Evolutionary conservation across 306 rosid genomes (phyloP).

Genomic region (Trifolium pratense): DNA sequence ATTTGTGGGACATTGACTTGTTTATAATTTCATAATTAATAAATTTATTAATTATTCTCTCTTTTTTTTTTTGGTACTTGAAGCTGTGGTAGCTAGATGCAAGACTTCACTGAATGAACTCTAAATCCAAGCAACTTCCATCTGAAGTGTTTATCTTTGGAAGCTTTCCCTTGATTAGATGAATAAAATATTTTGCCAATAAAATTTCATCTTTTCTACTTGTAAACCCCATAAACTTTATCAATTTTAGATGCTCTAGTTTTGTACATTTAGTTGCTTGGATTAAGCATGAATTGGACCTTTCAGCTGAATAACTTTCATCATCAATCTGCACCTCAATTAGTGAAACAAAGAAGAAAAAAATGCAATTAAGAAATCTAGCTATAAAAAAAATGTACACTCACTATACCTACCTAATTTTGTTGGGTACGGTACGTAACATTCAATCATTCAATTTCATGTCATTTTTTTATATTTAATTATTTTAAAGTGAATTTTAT

Average conservation of each 20-base stretch:
- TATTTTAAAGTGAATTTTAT: too few species aligned
- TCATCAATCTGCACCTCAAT: constrained; percentile 58
- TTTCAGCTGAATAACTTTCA: constrained; percentile 37
- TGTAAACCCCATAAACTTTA: constrained; percentile 56
- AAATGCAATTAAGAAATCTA: neutral
- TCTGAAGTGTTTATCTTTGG: constrained; percentile 48
- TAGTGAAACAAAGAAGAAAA: neutral
- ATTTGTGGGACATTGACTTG: too few species aligned
- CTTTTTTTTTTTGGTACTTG: neutral
- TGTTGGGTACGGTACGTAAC: too few species aligned
- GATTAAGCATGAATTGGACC: constrained; percentile 37
- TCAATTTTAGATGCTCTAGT: constrained; percentile 50
- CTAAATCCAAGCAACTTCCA: constrained; percentile 44
- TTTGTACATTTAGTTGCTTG: constrained; percentile 36
- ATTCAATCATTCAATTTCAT: too few species aligned
- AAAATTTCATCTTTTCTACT: constrained; percentile 45
- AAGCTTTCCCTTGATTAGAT: constrained; percentile 45
- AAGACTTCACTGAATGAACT: constrained; percentile 16
- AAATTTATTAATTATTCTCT: neutral
- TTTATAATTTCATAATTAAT: too few species aligned
- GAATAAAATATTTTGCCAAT: constrained; percentile 43
- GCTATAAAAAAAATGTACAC: neutral
- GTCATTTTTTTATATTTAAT: too few species aligned
- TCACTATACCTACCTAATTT: too few species aligned
- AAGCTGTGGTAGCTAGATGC: neutral